Base-by-base conservation (phyloP, 2,329 filamentous ascomycete species). In the Xylariomycetidae sp. region DNA sequence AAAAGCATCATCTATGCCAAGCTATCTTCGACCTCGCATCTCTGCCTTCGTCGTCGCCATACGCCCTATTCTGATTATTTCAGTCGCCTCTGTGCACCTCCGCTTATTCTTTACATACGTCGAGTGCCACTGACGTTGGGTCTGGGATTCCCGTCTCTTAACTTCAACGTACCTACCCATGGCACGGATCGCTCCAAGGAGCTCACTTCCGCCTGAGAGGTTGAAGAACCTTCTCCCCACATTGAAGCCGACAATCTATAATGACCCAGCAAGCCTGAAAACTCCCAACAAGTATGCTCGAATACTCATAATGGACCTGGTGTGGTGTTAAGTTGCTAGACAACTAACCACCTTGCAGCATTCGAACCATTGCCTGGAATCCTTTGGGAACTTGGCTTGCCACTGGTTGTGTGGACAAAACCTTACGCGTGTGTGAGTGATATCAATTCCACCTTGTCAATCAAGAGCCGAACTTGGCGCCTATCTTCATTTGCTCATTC, bases 351-450 rank as follows among this genome's bases (percentile, higher is more conserved):
- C 19, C 37, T 34, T 44, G 16, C 36, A 88, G 82, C 43, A 71
- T 94, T 36, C 80, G 85, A 25, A 82, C 84, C 2, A 81, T 97
- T 45, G 82, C 85, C 25, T 97, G 90, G 90, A 95, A 90, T 45
- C 86, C 89, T 0, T 69, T 86, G 0, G 88, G 90, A 20, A 84
- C 78, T 7, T 69, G 92, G 39, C 80, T 97, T 40, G 90, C 90
- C 1, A 94, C 89, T 1, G 88, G 88, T 3, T 75, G 82, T 5
- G 66, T 71, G 16, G 81, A 87, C 51, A 77, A 74, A 46, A 84
- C 75, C 7, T 61, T 90, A 34, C 78, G 85, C 49, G 81, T 89
- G 30, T 90, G 85, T 79, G 54, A 54, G 74, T n/a, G n/a, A n/a
- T n/a, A n/a, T n/a, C n/a, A n/a, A n/a, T n/a, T n/a, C n/a, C n/a